phyloP scores from a whole-genome alignment of 129 eudicot genomes.

The Dittrichia graveolens region DNA sequence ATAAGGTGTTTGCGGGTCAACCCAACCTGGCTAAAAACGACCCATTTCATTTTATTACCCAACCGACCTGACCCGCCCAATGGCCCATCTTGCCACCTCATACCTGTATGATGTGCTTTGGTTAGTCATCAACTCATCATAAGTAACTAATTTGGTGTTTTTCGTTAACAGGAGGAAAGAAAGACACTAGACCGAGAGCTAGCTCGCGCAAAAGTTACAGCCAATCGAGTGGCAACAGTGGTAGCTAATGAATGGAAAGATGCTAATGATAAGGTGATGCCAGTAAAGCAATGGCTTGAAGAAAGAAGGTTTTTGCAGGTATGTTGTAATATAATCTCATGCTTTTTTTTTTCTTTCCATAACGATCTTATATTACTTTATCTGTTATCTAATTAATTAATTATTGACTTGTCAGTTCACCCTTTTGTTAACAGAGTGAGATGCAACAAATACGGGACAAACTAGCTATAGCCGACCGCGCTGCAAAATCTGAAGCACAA shows the following conservation, averaged over 20 bases:
- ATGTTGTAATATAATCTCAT: background rate
- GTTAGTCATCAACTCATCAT: background rate
- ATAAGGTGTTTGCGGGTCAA: background rate
- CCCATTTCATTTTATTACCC: background rate
- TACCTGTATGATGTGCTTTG: background rate
- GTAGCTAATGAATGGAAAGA: conserved; percentile 99
- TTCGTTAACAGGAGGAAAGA: conserved; percentile 66
- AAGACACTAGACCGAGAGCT: conserved; percentile 89
- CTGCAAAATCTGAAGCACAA: conserved; percentile 90
- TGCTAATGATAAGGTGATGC: conserved; percentile 96
- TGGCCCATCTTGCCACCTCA: background rate
- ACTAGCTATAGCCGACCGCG: conserved; percentile 70
- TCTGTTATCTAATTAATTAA: conserved; percentile 29
- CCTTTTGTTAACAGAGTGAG: conserved; percentile 67
- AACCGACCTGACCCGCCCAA: too few relatives aligned
- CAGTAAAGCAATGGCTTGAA: conserved; percentile 96
- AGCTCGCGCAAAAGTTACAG: conserved; percentile 97
- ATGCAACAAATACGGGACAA: conserved; percentile 90
- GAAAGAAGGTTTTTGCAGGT: conserved; percentile 96
- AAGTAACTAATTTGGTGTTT: conserved; percentile 5
- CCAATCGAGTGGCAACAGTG: conserved; percentile 93
- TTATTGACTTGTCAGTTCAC: conserved; percentile 26
- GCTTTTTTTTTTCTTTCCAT: background rate
- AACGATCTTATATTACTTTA: background rate
- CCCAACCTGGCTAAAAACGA: background rate